phyloP scores from a whole-genome alignment of 169 alveolate genomes.

The Plasmodium inui region DNA sequence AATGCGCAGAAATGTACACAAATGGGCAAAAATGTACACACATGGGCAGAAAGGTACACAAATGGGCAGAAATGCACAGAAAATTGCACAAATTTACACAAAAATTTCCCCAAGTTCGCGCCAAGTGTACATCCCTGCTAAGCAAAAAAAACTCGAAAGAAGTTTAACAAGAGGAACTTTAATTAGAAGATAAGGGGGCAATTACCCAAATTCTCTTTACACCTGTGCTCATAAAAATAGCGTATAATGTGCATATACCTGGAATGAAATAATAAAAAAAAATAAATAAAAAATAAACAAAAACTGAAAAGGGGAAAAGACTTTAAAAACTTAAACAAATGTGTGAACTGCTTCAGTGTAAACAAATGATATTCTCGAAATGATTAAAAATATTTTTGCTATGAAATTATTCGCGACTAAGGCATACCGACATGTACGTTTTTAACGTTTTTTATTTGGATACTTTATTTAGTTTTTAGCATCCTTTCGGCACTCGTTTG shows the following conservation, averaged over 20 bases:
- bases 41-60: not conserved
- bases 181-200: not conserved
- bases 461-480: not conserved
- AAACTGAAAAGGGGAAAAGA: slow-evolving; percentile 8
- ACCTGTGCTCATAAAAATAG: slow-evolving; percentile 22
- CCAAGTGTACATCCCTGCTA: not conserved
- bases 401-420: not conserved
- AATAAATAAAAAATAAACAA: slow-evolving; percentile 3
- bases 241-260: slow-evolving; percentile 34
- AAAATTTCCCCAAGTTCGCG: not conserved
- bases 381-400: not conserved
- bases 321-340: not conserved
- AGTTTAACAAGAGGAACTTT: not conserved
- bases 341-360: slow-evolving; percentile 9
- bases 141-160: not conserved
- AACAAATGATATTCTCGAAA: slow-evolving; percentile 7
- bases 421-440: not conserved
- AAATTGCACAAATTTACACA: not conserved
- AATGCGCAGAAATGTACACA: not conserved
- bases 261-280: slow-evolving; percentile 12
- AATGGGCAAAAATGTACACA: not conserved
- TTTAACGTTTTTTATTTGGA: not conserved
- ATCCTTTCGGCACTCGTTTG: not conserved
- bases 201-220: not conserved
- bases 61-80: not conserved